Evolutionary conservation across 495 filamentous ascomycete genomes (phyloP).

Genomic region (Penicillium chermesinum): DNA sequence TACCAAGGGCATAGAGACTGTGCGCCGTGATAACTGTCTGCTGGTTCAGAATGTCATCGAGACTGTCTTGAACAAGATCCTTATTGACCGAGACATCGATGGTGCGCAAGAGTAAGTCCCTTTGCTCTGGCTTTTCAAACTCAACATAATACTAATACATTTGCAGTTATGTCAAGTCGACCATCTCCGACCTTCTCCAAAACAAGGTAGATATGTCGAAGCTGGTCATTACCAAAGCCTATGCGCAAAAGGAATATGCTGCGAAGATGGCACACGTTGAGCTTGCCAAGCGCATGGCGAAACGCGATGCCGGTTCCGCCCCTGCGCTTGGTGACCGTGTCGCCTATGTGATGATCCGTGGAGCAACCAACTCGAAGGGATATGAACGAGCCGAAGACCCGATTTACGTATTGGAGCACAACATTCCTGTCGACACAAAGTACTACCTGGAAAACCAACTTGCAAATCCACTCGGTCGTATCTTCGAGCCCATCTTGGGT

Average conservation of each 20-base stretch:
- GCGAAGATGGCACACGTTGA: slow-evolving; percentile 94
- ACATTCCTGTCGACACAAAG: slow-evolving; percentile 94
- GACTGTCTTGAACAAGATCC: slow-evolving; percentile 88
- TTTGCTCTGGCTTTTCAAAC: background rate
- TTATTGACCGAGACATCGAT: slow-evolving; percentile 85
- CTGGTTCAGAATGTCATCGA: slow-evolving; percentile 97
- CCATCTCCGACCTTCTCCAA: slow-evolving; percentile 90
- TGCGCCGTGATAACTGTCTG: slow-evolving; percentile 91
- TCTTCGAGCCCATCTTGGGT: slow-evolving; percentile 95
- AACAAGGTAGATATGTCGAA: slow-evolving; percentile 99
- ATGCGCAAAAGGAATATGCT: slow-evolving; percentile 76
- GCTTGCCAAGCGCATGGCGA: slow-evolving; percentile 89
- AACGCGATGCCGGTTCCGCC: slow-evolving; percentile 91
- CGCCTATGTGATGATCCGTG: slow-evolving; percentile 97
- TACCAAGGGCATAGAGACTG: slow-evolving; percentile 98
- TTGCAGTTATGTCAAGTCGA: slow-evolving; percentile 87
- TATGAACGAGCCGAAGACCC: slow-evolving; percentile 96
- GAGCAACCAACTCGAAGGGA: slow-evolving; percentile 78
- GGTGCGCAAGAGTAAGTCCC: slow-evolving; percentile 83
- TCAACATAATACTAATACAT: background rate
- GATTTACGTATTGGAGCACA: slow-evolving; percentile 94
- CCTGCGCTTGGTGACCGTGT: slow-evolving; percentile 94
- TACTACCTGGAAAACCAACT: slow-evolving; percentile 99
- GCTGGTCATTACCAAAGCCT: slow-evolving; percentile 96
- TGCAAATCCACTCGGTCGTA: slow-evolving; percentile 84